Evolutionary conservation across 768 basidiomycete genomes (phyloP).

Genomic region (Amanita muscaria): DNA sequence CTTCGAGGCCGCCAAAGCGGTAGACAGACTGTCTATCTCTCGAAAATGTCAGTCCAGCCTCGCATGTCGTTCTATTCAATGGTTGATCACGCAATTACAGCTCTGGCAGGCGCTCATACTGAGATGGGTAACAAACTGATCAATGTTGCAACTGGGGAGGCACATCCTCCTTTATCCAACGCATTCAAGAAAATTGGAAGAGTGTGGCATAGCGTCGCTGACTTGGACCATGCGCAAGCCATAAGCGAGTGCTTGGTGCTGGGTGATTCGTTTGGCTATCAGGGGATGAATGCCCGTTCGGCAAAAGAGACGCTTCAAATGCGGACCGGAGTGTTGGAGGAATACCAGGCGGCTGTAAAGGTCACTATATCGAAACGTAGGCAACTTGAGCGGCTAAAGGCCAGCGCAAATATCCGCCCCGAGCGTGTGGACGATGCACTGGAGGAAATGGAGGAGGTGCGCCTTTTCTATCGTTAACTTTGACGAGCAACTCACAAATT

Average conservation of each 20-base stretch:
- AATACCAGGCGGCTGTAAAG: constrained; percentile 90
- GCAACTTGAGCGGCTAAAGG: constrained; percentile 82
- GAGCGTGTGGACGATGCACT: constrained; percentile 86
- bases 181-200: constrained; percentile 83
- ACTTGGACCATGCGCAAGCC: constrained; percentile 84
- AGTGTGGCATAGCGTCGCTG: constrained; percentile 79
- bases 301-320: constrained; percentile 92
- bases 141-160: constrained; percentile 83
- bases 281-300: constrained; percentile 92
- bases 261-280: constrained; percentile 94
- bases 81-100: constrained; percentile 28
- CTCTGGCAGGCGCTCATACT: constrained; percentile 65
- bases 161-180: constrained; percentile 74
- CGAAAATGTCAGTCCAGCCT: constrained; percentile 53
- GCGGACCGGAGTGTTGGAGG: constrained; percentile 86
- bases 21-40: constrained; percentile 76
- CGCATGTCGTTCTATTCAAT: neutral
- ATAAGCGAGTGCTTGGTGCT: constrained; percentile 93
- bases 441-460: constrained; percentile 88
- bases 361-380: constrained; percentile 87
- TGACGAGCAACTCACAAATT: constrained; percentile 6
- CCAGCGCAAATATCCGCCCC: constrained; percentile 76
- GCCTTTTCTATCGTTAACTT: constrained; percentile 11
- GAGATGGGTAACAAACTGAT: constrained; percentile 94
- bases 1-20: constrained; percentile 84